Conservation (phyloP, 1,284 basidiomycete species). For the Malassezia nana region DNA sequence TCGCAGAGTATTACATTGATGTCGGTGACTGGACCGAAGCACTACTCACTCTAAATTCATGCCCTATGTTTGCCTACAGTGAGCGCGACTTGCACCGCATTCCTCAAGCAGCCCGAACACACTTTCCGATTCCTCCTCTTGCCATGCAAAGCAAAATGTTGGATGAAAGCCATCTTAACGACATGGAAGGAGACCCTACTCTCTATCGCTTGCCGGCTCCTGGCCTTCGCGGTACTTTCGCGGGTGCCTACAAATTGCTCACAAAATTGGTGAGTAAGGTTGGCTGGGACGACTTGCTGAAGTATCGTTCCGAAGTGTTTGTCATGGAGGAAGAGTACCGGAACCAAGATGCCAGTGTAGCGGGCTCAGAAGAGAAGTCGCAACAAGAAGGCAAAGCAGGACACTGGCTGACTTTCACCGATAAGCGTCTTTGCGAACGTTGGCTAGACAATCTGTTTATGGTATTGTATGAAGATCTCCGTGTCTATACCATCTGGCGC, state of each 20-base stretch:
- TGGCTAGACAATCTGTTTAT: conserved; percentile 99
- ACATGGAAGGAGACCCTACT: conserved; percentile 90
- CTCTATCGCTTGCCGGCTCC: conserved; percentile 86
- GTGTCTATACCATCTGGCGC: conserved; percentile 99
- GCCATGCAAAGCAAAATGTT: conserved; percentile 64
- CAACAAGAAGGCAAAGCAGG: conserved; percentile 19
- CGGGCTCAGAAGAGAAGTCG: background rate
- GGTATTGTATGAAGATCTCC: conserved; percentile 93
- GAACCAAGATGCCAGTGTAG: conserved; percentile 15
- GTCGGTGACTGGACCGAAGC: conserved; percentile 74
- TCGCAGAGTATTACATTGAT: conserved; percentile 89
- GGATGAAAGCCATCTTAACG: conserved; percentile 57
- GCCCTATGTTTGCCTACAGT: conserved; percentile 99
- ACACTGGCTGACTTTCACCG: conserved; percentile 76
- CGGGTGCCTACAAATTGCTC: conserved; percentile 80
- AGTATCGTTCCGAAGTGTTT: conserved; percentile 84
- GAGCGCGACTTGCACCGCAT: conserved; percentile 85
- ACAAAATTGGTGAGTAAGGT: conserved; percentile 82
- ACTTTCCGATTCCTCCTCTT: conserved; percentile 73
- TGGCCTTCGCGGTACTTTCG: conserved; percentile 86
- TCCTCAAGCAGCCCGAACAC: conserved; percentile 69
- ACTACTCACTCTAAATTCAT: conserved; percentile 88
- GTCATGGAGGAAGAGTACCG: conserved; percentile 99
- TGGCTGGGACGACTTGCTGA: conserved; percentile 96
- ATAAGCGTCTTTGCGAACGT: conserved; percentile 89